Evolutionary conservation across 768 basidiomycete genomes (phyloP).

Genomic region (Boletus pseudo-olivaceus): DNA sequence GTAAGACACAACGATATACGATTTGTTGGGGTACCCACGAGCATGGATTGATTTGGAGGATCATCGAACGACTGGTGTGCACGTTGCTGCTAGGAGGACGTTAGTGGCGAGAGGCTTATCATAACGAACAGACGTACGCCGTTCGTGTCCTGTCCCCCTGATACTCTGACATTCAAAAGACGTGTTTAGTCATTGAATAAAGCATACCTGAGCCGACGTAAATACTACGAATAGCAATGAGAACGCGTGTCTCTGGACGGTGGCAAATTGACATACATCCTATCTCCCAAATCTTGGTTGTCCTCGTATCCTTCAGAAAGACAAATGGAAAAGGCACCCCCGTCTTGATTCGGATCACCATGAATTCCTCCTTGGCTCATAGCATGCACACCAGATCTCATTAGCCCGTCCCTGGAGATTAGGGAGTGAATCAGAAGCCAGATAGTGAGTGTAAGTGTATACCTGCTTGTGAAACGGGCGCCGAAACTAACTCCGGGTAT

Average conservation of each 20-base stretch:
- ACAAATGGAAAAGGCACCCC: slow-evolving; percentile 41
- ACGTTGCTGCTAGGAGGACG: slow-evolving; percentile 18
- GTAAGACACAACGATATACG: not conserved
- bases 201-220: slow-evolving; percentile 34
- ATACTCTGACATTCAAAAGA: not conserved
- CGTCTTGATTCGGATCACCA: slow-evolving; percentile 23
- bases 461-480: slow-evolving; percentile 22
- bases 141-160: slow-evolving; percentile 22
- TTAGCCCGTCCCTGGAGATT: slow-evolving; percentile 18
- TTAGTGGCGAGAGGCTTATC: not conserved
- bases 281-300: slow-evolving; percentile 36
- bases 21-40: slow-evolving; percentile 5
- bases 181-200: not conserved
- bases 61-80: slow-evolving; percentile 24
- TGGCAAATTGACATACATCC: slow-evolving; percentile 30
- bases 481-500: slow-evolving; percentile 25
- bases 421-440: not conserved
- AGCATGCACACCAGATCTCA: slow-evolving; percentile 33
- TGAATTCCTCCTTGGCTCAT: slow-evolving; percentile 38
- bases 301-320: slow-evolving; percentile 42
- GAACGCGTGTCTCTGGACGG: not conserved
- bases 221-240: slow-evolving; percentile 21
- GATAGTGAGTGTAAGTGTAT: not conserved
- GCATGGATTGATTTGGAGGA: slow-evolving; percentile 17
- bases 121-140: slow-evolving; percentile 13